phyloP scores from a whole-genome alignment of 78 protist species.

The Dictyostelium intermedium region DNA sequence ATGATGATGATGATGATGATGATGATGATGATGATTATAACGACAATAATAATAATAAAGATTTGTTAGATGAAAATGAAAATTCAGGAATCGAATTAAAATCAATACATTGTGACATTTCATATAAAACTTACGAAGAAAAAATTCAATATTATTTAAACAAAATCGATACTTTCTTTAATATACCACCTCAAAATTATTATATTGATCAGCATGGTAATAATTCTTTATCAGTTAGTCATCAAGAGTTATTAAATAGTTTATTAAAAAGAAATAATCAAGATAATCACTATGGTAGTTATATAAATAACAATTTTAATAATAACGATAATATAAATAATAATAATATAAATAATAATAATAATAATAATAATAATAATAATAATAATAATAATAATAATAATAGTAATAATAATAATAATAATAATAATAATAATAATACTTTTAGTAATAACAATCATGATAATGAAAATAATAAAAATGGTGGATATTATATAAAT shows the following conservation, averaged over 20 bases:
- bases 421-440: too few species aligned
- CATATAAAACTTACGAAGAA: conserved; percentile 4
- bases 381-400: neutral
- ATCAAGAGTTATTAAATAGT: neutral
- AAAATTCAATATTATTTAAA: conserved; percentile 9
- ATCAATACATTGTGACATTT: neutral
- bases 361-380: neutral
- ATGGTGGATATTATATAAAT: neutral
- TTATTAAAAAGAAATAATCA: neutral
- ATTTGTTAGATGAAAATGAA: neutral
- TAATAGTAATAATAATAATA: too few species aligned
- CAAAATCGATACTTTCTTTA: conserved; percentile 9
- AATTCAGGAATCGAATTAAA: neutral
- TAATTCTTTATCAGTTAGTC: neutral
- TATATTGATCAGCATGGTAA: neutral
- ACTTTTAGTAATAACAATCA: too few species aligned
- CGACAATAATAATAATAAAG: neutral
- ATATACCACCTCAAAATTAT: neutral
- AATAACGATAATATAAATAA: neutral
- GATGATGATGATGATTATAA: too few species aligned
- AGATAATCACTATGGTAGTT: neutral
- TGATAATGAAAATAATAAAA: neutral
- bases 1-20: neutral
- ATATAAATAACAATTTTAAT: neutral
- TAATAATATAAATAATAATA: neutral